Evolutionary conservation across 108 stramenopile genomes (phyloP).

Genomic region (Mediolabrus comicus): DNA sequence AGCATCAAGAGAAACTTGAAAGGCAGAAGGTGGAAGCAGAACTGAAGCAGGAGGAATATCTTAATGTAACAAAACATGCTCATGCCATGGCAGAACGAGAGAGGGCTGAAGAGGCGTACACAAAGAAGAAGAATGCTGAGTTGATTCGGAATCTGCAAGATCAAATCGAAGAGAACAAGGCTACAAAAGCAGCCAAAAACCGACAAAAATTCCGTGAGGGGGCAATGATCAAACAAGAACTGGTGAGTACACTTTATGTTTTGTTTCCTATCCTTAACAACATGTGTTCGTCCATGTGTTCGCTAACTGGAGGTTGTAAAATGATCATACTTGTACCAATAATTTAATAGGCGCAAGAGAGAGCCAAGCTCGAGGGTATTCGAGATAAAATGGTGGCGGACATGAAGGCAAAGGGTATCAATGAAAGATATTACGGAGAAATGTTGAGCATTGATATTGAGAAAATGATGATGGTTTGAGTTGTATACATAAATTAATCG

Average conservation of each 20-base stretch:
- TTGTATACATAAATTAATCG: too few relatives aligned
- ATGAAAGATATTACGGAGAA: slow-evolving; percentile 59
- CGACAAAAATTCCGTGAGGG: slow-evolving; percentile 59
- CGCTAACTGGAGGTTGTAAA: neutral
- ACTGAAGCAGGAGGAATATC: slow-evolving; percentile 54
- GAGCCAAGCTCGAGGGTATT: slow-evolving; percentile 51
- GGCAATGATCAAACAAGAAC: slow-evolving; percentile 35
- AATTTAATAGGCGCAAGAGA: slow-evolving; percentile 37
- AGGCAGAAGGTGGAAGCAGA: slow-evolving; percentile 33
- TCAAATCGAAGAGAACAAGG: slow-evolving; percentile 66
- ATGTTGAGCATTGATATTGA: slow-evolving; percentile 20
- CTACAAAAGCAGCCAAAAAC: slow-evolving; percentile 24
- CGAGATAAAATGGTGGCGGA: slow-evolving; percentile 57
- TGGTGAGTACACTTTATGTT: slow-evolving; percentile 18
- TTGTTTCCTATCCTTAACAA: neutral
- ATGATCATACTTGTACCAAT: neutral
- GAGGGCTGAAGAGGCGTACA: slow-evolving; percentile 32
- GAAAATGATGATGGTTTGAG: neutral
- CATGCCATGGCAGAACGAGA: slow-evolving; percentile 57
- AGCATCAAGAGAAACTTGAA: slow-evolving; percentile 54
- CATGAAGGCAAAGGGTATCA: slow-evolving; percentile 52
- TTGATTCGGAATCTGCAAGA: slow-evolving; percentile 48
- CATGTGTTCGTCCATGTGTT: neutral
- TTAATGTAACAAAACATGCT: slow-evolving; percentile 35
- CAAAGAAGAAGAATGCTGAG: slow-evolving; percentile 33